phyloP scores from a whole-genome alignment of 208 protist genomes.

The Zelonia costaricensis region DNA sequence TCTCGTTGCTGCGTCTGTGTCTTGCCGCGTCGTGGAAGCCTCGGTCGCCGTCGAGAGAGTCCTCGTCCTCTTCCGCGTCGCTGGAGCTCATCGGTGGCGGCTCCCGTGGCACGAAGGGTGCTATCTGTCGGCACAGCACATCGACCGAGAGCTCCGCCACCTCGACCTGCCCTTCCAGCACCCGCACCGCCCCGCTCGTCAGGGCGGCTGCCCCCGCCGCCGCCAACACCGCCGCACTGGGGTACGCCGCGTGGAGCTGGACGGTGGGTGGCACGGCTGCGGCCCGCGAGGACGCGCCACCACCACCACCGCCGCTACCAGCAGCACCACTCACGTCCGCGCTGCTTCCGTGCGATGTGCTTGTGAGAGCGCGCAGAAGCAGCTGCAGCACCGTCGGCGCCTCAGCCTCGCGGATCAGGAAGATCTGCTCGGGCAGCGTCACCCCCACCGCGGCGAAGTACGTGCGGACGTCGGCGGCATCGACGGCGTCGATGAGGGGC shows the following conservation, averaged over 20 bases:
- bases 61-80: not conserved
- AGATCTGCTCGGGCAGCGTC: slow-evolving; percentile 36
- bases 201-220: not conserved
- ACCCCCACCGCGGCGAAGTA: slow-evolving; percentile 29
- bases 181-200: slow-evolving; percentile 2
- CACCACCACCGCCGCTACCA: no score
- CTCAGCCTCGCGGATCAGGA: slow-evolving; percentile 14
- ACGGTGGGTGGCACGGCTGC: no score
- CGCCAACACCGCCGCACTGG: no score
- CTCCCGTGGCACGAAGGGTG: slow-evolving; percentile 10
- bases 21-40: not conserved
- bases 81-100: slow-evolving; percentile 5
- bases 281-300: no score
- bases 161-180: slow-evolving; percentile 31
- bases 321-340: no score
- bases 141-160: slow-evolving; percentile 28
- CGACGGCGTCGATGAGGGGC: slow-evolving; percentile 12
- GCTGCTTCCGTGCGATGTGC: no score
- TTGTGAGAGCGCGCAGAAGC: not conserved
- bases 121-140: slow-evolving; percentile 23
- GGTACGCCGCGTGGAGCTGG: no score
- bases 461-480: slow-evolving; percentile 20
- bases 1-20: no score
- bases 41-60: not conserved
- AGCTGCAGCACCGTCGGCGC: not conserved